Evolutionary conservation across 2,329 filamentous ascomycete genomes (phyloP).

Genomic region (Scedosporium boydii): DNA sequence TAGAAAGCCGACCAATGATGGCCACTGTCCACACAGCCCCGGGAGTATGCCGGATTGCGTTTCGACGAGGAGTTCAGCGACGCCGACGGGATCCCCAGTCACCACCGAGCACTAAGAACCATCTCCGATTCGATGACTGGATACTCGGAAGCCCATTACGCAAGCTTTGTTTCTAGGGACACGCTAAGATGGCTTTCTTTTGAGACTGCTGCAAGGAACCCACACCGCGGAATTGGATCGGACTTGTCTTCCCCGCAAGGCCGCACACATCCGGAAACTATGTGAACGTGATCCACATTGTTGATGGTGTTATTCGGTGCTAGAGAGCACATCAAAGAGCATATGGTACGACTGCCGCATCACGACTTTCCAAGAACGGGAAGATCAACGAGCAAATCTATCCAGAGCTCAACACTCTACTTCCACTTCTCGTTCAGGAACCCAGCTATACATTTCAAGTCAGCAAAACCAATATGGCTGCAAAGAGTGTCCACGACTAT

Average conservation of each 20-base stretch:
- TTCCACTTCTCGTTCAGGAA: background rate
- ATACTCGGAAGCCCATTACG: background rate
- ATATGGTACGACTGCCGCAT: background rate
- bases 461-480: background rate
- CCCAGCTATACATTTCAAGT: background rate
- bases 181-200: background rate
- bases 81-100: background rate
- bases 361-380: background rate
- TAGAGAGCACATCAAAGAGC: background rate
- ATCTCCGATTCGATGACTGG: background rate
- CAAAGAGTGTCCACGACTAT: background rate
- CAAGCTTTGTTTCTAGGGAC: background rate
- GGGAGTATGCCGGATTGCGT: background rate
- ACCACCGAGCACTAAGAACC: background rate
- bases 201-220: background rate
- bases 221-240: constrained; percentile 10
- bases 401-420: constrained; percentile 2
- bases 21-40: background rate
- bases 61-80: background rate
- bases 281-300: background rate
- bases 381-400: background rate
- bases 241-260: background rate
- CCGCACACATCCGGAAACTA: background rate
- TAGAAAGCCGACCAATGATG: background rate
- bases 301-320: background rate